phyloP scores from a whole-genome alignment of 495 filamentous ascomycete species.

The Penicillium coprophilum region DNA sequence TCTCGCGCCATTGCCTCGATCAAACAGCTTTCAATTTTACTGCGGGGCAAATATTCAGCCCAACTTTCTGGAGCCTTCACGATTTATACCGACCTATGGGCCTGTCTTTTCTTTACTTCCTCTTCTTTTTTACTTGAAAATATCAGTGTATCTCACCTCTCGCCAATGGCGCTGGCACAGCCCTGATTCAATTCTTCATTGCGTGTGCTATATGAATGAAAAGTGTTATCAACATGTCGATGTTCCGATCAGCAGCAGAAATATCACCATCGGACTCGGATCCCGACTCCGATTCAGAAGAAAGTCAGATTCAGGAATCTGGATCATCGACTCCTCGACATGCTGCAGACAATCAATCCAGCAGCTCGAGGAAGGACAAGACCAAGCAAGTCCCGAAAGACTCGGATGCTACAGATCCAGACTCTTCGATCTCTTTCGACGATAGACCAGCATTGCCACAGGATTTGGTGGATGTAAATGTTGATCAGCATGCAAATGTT shows the following conservation, averaged over 20 bases:
- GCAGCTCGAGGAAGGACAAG: conserved; percentile 11
- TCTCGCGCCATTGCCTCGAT: conserved; percentile 3
- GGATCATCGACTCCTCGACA: conserved; percentile 8
- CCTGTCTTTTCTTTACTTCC: background rate
- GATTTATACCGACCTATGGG: background rate
- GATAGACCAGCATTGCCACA: conserved; percentile 25
- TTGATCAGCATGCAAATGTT: conserved; percentile 41
- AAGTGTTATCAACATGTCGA: conserved; percentile 37
- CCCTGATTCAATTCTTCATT: background rate
- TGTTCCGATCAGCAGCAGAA: conserved; percentile 46
- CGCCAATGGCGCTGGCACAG: conserved; percentile 5
- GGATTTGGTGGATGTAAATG: conserved; percentile 29
- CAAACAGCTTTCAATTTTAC: conserved; percentile 2
- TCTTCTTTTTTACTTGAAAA: background rate
- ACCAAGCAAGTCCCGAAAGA: conserved; percentile 4
- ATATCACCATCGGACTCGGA: conserved; percentile 43
- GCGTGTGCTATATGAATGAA: background rate
- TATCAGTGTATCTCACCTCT: background rate
- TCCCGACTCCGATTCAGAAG: conserved; percentile 28
- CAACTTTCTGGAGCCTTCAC: background rate
- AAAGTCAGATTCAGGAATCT: conserved; percentile 19
- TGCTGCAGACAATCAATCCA: conserved; percentile 1
- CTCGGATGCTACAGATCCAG: conserved; percentile 12
- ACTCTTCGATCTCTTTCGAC: conserved; percentile 20
- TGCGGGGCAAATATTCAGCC: conserved; percentile 11